Conservation (phyloP, 768 basidiomycete genomes). For the Gymnopilus dilepis region DNA sequence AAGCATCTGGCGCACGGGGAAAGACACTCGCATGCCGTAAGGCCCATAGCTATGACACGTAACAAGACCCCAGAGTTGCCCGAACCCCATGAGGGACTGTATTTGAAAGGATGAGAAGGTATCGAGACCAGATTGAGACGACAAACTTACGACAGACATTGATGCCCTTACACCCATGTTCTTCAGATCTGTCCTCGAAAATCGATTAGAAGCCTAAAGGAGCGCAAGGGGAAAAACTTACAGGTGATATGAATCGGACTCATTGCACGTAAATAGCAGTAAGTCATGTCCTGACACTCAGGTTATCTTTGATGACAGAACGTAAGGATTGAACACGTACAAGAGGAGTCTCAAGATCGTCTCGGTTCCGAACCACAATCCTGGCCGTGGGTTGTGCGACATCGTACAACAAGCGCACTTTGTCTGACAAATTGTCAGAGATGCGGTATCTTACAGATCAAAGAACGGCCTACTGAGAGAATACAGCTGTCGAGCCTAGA, state of each 20-base stretch:
- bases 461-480: conserved; percentile 54
- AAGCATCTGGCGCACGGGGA: conserved; percentile 84
- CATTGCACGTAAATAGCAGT: conserved; percentile 86
- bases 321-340: conserved; percentile 33
- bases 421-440: conserved; percentile 48
- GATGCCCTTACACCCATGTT: conserved; percentile 87
- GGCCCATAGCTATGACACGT: conserved; percentile 79
- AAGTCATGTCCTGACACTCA: conserved; percentile 70
- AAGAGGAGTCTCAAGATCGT: conserved; percentile 71
- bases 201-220: not conserved
- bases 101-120: not conserved
- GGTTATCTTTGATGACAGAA: not conserved
- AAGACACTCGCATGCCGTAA: conserved; percentile 84
- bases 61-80: conserved; percentile 80
- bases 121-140: not conserved
- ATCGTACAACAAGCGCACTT: conserved; percentile 79
- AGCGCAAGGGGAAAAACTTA: conserved; percentile 33
- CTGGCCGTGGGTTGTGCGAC: conserved; percentile 74
- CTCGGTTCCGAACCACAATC: conserved; percentile 63
- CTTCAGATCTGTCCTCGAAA: conserved; percentile 54
- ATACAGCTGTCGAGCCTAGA: conserved; percentile 70
- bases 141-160: conserved; percentile 74
- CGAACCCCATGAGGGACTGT: conserved; percentile 81
- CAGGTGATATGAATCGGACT: conserved; percentile 85
- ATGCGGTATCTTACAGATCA: not conserved